Conservation (phyloP, 1,139 yeast species). For the Protomyces gravidus region DNA sequence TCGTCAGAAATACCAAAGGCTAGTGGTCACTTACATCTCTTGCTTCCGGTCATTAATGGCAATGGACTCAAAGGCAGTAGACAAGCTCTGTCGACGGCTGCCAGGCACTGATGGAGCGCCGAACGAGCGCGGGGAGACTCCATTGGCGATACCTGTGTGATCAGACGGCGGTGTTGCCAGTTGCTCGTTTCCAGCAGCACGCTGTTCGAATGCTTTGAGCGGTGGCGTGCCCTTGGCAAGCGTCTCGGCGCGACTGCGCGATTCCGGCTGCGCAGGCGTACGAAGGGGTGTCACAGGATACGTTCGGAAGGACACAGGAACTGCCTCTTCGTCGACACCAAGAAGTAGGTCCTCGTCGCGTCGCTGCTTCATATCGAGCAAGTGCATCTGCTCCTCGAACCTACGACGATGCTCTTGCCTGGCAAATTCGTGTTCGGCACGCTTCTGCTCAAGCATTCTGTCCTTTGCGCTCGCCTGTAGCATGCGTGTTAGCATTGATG, state of each 20-base stretch:
- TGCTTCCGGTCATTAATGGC: not conserved
- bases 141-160: slow-evolving; percentile 30
- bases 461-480: slow-evolving; percentile 11
- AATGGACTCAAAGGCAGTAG: slow-evolving; percentile 12
- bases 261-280: slow-evolving; percentile 33
- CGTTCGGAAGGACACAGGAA: slow-evolving; percentile 28
- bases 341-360: slow-evolving; percentile 35
- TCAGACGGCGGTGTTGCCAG: slow-evolving; percentile 34
- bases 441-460: slow-evolving; percentile 34
- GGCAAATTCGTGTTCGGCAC: slow-evolving; percentile 35
- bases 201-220: slow-evolving; percentile 17
- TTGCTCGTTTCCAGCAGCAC: slow-evolving; percentile 32
- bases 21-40: slow-evolving; percentile 10
- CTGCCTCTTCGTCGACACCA: slow-evolving; percentile 30
- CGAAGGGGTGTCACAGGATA: slow-evolving; percentile 33
- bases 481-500: not conserved
- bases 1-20: slow-evolving; percentile 12
- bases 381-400: slow-evolving; percentile 36
- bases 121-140: slow-evolving; percentile 33
- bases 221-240: slow-evolving; percentile 28
- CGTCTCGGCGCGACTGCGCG: slow-evolving; percentile 26
- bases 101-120: slow-evolving; percentile 30
- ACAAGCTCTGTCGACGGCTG: slow-evolving; percentile 31
- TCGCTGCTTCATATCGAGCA: slow-evolving; percentile 35
- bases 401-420: slow-evolving; percentile 36